Base-by-base conservation (phyloP, 768 basidiomycete species). In the Imleria badia region DNA sequence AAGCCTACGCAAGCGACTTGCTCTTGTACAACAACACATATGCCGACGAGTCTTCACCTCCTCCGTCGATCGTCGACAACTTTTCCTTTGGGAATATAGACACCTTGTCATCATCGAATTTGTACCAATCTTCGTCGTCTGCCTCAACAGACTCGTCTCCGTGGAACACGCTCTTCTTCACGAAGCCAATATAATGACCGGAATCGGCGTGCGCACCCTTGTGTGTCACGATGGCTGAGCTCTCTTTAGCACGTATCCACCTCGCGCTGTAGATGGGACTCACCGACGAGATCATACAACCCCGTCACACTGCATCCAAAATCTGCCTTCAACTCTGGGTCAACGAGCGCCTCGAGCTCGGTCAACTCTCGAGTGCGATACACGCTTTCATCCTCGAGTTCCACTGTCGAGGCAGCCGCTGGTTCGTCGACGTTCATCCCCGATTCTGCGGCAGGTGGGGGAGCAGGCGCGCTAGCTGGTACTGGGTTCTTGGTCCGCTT, bases 21-120 rank as follows among this genome's bases (percentile, higher is more conserved):
- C 80, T 81, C 78, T 76, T 85, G 75, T 96, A 96, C 64, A 97
- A 73, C 65, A 97, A 70, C 61, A 97, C 89, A 73, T 96, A 95
- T 36, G 94, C 93, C 36, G 85, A 81, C 51, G 89, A 89, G 70
- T 94, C 92, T 74, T 95, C 90, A 6, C 85, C 95, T 56, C 96
- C 96, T 6, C 96, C 96, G 58, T 95, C 94, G 53, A 98, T 79
- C 9, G 84, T 84, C 26, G 80, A 66, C 55, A 99, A 75, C 73
- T 93, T 96, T 68, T 94, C 94, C 70, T 80, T 81, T 1, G 84
- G 85, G 71, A 98, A 95, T 50, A 86, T 60, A 17, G 91, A 87
- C 36, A 92, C 95, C 73, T 93, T 96, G 60, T 96, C 93, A 61
- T 98, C 94, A 64, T 98, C 96, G 65, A 95, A 98, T 74, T 95